Evolutionary conservation across 2,329 filamentous ascomycete species (phyloP).

Genomic region (Beauveria varroae): DNA sequence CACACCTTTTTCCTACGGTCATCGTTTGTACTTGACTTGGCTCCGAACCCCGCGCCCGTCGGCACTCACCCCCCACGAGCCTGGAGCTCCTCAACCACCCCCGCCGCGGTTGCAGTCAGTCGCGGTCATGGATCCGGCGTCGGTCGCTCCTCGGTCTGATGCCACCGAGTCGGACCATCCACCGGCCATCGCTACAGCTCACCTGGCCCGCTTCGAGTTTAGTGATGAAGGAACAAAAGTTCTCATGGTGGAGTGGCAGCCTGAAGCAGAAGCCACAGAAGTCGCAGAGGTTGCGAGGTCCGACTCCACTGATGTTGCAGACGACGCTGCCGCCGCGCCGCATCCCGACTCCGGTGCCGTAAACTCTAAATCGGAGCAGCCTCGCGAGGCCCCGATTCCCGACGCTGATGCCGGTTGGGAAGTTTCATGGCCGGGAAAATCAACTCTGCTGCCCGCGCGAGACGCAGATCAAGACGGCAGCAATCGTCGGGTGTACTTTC

Average conservation of each 20-base stretch:
- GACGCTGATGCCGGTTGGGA: conserved; percentile 49
- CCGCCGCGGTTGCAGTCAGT: conserved; percentile 7
- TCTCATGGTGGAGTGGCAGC: conserved; percentile 86
- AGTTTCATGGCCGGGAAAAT: conserved; percentile 78
- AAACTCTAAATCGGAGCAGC: not conserved
- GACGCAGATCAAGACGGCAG: conserved; percentile 25
- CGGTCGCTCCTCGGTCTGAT: conserved; percentile 26
- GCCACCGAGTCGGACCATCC: conserved; percentile 4
- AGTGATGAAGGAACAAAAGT: conserved; percentile 84
- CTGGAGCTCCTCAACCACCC: conserved; percentile 1
- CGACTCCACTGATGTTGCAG: not conserved
- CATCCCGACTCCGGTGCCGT: not conserved
- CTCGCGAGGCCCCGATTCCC: conserved; percentile 12
- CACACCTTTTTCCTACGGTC: not conserved
- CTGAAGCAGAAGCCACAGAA: conserved; percentile 13
- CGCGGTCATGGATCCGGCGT: conserved; percentile 22
- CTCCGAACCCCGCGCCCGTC: conserved; percentile 1
- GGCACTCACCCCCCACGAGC: not conserved
- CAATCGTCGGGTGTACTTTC: conserved; percentile 65
- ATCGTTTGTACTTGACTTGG: not conserved
- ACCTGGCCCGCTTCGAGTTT: conserved; percentile 73
- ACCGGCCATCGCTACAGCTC: conserved; percentile 22
- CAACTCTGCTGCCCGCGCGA: conserved; percentile 58
- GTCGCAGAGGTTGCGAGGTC: not conserved
- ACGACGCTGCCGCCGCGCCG: not conserved